Percentiles rank a stretch among this genome's conserved stretches.
Evolutionary conservation across 345 rosid species (phyloP).

Genomic region (Leavenworthia alabamica): DNA sequence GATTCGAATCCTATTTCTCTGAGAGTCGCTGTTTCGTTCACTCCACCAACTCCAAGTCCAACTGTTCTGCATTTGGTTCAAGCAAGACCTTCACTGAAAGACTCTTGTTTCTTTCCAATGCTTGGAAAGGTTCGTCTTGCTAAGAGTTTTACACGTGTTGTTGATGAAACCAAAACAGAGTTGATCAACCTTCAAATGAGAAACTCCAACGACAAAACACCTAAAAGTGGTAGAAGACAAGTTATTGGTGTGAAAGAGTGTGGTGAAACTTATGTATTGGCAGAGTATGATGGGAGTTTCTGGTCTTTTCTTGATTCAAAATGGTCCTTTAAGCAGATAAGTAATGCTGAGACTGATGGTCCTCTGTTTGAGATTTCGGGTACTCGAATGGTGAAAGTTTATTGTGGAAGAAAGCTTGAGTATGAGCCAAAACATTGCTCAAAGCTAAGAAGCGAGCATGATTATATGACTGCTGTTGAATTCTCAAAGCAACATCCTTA

Average conservation of each 20-base stretch:
- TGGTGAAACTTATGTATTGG: conserved; percentile 55
- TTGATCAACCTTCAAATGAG: conserved; percentile 76
- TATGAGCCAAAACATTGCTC: conserved; percentile 50
- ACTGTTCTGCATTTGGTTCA: conserved; percentile 47
- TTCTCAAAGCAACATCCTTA: conserved; percentile 69
- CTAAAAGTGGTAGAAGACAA: conserved; percentile 55
- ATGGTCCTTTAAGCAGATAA: conserved; percentile 50
- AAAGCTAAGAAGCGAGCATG: conserved; percentile 47
- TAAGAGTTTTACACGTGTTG: conserved; percentile 39
- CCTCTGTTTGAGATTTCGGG: conserved; percentile 66
- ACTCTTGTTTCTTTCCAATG: conserved; percentile 60
- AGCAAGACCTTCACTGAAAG: conserved; percentile 34
- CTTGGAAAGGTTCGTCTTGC: conserved; percentile 39
- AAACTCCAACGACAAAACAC: conserved; percentile 36
- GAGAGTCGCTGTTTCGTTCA: conserved; percentile 60
- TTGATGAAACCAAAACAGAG: conserved; percentile 53
- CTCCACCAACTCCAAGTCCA: conserved; percentile 56
- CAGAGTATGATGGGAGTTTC: conserved; percentile 42
- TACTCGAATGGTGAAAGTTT: conserved; percentile 50
- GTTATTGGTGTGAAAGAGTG: conserved; percentile 47
- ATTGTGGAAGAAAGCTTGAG: conserved; percentile 62
- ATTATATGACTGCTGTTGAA: conserved; percentile 71
- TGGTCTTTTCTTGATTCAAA: conserved; percentile 72
- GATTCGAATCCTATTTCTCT: conserved; percentile 47
- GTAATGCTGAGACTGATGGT: conserved; percentile 32